Evolutionary conservation across 352 stramenopile species (phyloP), one percentile per base, ranked within the genome.

Genomic region (Globisporangium takayamanum): DNA sequence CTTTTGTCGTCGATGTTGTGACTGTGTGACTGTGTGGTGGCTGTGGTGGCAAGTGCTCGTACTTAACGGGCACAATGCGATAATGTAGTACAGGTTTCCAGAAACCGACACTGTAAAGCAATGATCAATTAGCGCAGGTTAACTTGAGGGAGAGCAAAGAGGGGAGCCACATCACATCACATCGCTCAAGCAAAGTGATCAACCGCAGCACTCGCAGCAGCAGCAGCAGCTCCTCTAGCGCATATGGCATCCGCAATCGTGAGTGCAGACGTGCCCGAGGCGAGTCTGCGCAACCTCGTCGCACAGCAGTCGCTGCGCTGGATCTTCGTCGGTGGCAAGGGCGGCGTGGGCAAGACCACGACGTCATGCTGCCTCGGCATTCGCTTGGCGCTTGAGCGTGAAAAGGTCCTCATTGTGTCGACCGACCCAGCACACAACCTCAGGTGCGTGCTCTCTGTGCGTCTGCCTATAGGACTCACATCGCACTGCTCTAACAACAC

Each of bases 401-500:
- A 96, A 62, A 98, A 98, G 70, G 97, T 99, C 55, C 80, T 99
- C 49, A 97, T 99, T 62, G 94, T 99, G 47, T 99, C 94, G n/a
- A 99, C 97, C 22, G 97, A 99, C 73, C 97, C 97, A 0, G 97
- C 97, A n/a, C 97, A 99, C 81, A 99, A 99, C 79, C 81, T 99
- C 53, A 95, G 80, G 85, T 91, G 11, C 18, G 54, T 55, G 18
- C 49, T 5, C 49, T 15, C n/a, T n/a, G n/a, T 53, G 50, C 28
- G 22, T 50, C 2, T 39, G 12, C 14, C 36, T 30, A 16, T 50
- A n/a, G n/a, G 37, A 3, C 53, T 33, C n/a, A 42, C n/a, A 12
- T 25, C 4, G 26, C 8, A 20, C 1, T 5, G 45, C 6, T 5
- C 28, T 30, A 30, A 30, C 28, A 5, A 28, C 44, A 49, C 6